Evolutionary conservation across 208 protist species (phyloP).

Genomic region (Trypanosoma conorhini): DNA sequence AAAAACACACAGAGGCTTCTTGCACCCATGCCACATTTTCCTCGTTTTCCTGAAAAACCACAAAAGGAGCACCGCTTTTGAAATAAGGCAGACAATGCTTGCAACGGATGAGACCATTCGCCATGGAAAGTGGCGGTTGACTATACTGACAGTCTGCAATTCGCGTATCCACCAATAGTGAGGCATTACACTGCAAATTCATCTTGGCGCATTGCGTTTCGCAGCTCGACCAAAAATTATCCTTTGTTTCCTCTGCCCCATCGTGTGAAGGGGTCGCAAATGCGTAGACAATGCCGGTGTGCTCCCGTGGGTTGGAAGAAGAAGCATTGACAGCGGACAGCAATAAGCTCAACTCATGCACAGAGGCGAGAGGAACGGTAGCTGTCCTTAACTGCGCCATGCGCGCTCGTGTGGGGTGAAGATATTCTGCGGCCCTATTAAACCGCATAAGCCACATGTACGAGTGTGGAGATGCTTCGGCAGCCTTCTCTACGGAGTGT

Average conservation of each 20-base stretch:
- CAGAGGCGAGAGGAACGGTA: constrained; percentile 1
- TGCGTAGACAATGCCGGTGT: constrained; percentile 4
- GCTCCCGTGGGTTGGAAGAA: background rate
- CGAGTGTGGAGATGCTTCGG: constrained; percentile 3
- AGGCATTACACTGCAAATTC: constrained; percentile 13
- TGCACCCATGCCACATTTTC: background rate
- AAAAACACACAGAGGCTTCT: constrained; percentile 20
- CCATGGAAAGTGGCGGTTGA: constrained; percentile 10
- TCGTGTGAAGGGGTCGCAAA: background rate
- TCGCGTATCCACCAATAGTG: constrained; percentile 19
- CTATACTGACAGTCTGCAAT: constrained; percentile 23
- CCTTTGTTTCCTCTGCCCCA: background rate
- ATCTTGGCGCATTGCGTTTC: constrained; percentile 5
- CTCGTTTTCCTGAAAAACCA: constrained; percentile 6
- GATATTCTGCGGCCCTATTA: constrained; percentile 19
- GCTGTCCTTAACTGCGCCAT: constrained; percentile 16
- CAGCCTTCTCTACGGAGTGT: background rate
- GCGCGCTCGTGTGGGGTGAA: constrained; percentile 23
- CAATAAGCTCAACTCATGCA: constrained; percentile 1
- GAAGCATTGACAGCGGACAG: background rate
- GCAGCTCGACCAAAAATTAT: background rate
- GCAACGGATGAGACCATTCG: constrained; percentile 26
- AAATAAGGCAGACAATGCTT: constrained; percentile 20
- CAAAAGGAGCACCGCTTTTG: constrained; percentile 23
- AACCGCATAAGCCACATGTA: constrained; percentile 38